phyloP scores from a whole-genome alignment of 202 grass and related monocot genomes.

The Zoysia matrella region DNA sequence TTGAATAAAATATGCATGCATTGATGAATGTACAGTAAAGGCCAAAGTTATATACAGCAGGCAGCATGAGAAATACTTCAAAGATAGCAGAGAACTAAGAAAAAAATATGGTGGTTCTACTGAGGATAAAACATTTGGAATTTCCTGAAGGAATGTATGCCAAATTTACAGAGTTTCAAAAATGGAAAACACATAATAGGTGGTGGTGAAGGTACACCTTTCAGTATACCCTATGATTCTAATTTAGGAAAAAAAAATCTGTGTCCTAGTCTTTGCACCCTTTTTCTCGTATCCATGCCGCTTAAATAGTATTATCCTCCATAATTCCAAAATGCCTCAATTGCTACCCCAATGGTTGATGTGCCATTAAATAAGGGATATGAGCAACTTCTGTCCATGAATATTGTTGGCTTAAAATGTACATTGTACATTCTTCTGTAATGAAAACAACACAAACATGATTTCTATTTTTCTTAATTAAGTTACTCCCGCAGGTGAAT shows the following conservation, averaged over 20 bases:
- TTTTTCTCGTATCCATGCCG: background rate
- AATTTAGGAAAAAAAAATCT: background rate
- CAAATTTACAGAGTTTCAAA: background rate
- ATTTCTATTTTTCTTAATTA: slow-evolving; percentile 36
- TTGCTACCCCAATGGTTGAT: slow-evolving; percentile 5
- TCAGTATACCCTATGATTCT: background rate
- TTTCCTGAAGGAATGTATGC: slow-evolving; percentile 7
- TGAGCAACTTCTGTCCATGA: slow-evolving; percentile 1
- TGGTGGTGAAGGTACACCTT: slow-evolving; percentile 13
- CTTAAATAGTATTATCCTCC: slow-evolving; percentile 1
- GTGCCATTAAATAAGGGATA: slow-evolving; percentile 26
- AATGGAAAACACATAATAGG: background rate
- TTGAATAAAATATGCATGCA: slow-evolving; percentile 17
- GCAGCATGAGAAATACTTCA: slow-evolving; percentile 21
- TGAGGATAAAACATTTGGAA: background rate
- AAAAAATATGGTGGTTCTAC: background rate
- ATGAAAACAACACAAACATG: slow-evolving; percentile 19
- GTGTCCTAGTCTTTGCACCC: background rate
- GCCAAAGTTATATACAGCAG: background rate
- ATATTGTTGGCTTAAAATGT: slow-evolving; percentile 7
- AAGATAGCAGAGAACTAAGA: slow-evolving; percentile 1
- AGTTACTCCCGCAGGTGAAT: slow-evolving; percentile 41
- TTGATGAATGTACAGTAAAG: slow-evolving; percentile 5
- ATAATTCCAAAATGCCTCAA: slow-evolving; percentile 23
- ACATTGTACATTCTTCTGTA: too few species aligned